Evolutionary conservation across 176 grass and related monocot species (phyloP).

Genomic region (Oryza australiensis): DNA sequence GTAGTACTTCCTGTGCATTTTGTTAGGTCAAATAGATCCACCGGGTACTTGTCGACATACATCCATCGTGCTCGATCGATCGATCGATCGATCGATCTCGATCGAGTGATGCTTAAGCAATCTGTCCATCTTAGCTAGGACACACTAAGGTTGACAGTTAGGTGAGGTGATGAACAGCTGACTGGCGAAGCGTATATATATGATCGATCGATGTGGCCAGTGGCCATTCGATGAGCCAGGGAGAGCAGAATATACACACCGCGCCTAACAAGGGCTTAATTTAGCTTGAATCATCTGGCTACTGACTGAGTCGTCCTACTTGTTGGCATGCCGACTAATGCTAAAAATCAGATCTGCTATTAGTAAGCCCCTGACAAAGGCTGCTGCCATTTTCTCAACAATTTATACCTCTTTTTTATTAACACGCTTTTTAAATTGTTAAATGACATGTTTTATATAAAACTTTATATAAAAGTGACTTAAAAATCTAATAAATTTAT

Average conservation of each 20-base stretch:
- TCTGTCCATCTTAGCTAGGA: background rate
- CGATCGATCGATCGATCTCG: background rate
- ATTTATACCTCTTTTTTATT: too few species aligned
- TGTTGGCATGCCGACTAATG: background rate
- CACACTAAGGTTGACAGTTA: background rate
- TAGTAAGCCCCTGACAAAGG: too few species aligned
- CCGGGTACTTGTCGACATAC: background rate
- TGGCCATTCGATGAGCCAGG: background rate
- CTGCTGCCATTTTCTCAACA: too few species aligned
- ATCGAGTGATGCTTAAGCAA: conserved; percentile 3
- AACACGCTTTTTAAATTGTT: too few species aligned
- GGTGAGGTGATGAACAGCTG: conserved; percentile 17
- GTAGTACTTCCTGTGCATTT: background rate
- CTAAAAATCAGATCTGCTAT: too few species aligned
- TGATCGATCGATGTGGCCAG: background rate
- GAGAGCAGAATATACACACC: background rate
- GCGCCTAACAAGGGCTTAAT: background rate
- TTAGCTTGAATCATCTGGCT: background rate
- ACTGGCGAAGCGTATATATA: background rate
- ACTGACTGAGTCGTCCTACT: background rate
- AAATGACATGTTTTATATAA: too few species aligned
- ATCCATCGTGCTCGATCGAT: background rate
- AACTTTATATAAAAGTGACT: too few species aligned
- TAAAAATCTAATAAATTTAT: too few species aligned
- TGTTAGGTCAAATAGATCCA: conserved; percentile 19